Conservation (phyloP, 768 basidiomycete species). For the Gymnopilus junonius region DNA sequence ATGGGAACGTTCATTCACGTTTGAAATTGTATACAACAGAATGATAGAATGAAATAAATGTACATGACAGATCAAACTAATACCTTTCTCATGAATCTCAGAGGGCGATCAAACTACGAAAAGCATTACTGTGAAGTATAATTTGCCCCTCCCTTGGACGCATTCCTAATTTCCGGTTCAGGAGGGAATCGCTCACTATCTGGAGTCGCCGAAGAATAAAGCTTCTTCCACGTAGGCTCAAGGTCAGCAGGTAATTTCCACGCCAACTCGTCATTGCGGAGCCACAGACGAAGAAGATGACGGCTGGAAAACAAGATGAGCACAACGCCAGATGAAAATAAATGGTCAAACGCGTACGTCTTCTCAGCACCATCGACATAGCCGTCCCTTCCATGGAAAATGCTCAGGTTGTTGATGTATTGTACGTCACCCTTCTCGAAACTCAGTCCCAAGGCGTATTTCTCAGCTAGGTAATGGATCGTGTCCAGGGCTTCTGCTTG, state of each 20-base stretch:
- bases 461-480: conserved; percentile 48
- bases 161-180: conserved; percentile 34
- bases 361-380: conserved; percentile 42
- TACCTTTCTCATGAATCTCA: no score
- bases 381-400: conserved; percentile 50
- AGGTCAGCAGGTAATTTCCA: conserved; percentile 40
- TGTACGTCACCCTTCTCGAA: conserved; percentile 55
- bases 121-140: conserved; percentile 7
- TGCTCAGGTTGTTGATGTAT: conserved; percentile 50
- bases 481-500: conserved; percentile 53
- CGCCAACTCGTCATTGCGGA: conserved; percentile 41
- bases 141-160: conserved; percentile 9
- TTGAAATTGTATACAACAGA: no score
- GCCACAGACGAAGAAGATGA: conserved; percentile 43
- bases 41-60: no score
- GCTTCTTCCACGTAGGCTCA: conserved; percentile 33
- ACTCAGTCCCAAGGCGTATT: conserved; percentile 45
- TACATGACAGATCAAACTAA: no score
- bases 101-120: no score
- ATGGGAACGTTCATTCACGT: no score
- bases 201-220: conserved; percentile 36
- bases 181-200: conserved; percentile 41
- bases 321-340: neutral
- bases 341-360: conserved; percentile 33
- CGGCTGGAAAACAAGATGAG: conserved; percentile 24